Percentiles rank a stretch among this genome's conserved stretches.
Evolutionary conservation across 1,284 basidiomycete genomes (phyloP).

Genomic region (Lignosus rhinocerotis): DNA sequence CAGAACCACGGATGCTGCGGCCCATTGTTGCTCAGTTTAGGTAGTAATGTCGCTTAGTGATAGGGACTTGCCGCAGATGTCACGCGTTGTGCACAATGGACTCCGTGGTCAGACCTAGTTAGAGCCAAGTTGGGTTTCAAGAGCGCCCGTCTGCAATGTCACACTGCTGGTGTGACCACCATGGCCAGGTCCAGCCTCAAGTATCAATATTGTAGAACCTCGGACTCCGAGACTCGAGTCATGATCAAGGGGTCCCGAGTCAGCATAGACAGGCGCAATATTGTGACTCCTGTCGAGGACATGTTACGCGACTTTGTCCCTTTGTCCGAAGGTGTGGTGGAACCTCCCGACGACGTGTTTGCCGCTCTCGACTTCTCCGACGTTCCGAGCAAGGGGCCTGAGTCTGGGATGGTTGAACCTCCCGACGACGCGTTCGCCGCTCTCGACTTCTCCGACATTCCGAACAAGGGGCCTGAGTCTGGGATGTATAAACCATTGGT

Average conservation of each 20-base stretch:
- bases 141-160: too few species aligned
- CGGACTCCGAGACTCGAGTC: too few species aligned
- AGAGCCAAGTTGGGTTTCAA: too few species aligned
- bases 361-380: neutral
- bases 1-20: too few species aligned
- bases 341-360: neutral
- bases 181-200: too few species aligned
- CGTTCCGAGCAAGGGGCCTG: neutral
- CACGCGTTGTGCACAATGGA: too few species aligned
- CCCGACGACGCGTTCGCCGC: neutral
- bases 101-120: too few species aligned
- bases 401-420: neutral
- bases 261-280: slow-evolving; percentile 1
- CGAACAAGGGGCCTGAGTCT: neutral
- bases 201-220: too few species aligned
- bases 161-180: too few species aligned
- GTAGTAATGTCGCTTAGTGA: too few species aligned
- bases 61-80: too few species aligned
- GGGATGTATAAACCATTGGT: neutral
- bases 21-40: too few species aligned
- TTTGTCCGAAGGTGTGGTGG: neutral
- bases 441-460: neutral
- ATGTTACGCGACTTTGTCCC: neutral
- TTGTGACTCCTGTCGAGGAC: neutral
- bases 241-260: neutral